phyloP scores from a whole-genome alignment of 2,329 filamentous ascomycete genomes.

The Diaporthe ilicicola region DNA sequence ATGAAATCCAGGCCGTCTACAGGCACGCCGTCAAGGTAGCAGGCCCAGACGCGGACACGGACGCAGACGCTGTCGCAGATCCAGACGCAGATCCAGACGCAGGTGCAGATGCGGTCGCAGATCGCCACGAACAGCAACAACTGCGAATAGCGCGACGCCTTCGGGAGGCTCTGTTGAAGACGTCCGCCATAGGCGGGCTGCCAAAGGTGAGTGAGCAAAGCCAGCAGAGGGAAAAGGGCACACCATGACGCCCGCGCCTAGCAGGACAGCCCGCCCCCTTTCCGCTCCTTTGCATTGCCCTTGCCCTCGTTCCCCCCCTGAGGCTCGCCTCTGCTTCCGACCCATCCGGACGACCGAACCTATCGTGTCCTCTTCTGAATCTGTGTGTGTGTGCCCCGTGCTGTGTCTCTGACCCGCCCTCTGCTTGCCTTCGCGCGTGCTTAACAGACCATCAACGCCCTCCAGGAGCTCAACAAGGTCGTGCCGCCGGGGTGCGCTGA shows the following conservation, averaged over 20 bases:
- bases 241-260: constrained; percentile 19
- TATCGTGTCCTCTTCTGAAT: constrained; percentile 40
- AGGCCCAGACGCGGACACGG: constrained; percentile 36
- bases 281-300: neutral
- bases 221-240: neutral
- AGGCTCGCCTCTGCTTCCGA: neutral
- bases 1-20: constrained; percentile 56
- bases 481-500: constrained; percentile 54
- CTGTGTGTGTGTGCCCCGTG: too few species aligned
- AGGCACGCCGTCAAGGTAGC: constrained; percentile 50
- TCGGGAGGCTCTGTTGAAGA: constrained; percentile 59
- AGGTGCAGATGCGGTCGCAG: constrained; percentile 11
- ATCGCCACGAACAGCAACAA: constrained; percentile 46
- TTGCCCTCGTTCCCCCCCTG: neutral
- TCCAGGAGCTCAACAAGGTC: constrained; percentile 53
- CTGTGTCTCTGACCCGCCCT: too few species aligned
- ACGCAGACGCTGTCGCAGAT: constrained; percentile 38
- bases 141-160: constrained; percentile 54
- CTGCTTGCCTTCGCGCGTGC: constrained; percentile 9
- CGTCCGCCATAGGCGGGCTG: constrained; percentile 55
- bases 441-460: constrained; percentile 59
- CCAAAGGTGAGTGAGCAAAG: constrained; percentile 52
- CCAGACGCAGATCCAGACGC: too few species aligned
- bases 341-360: constrained; percentile 2
- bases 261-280: neutral